Evolutionary conservation across 202 grass and related monocot species (phyloP), one percentile per base, ranked within the genome.

Genomic region (Dendrocalamus latiflorus): DNA sequence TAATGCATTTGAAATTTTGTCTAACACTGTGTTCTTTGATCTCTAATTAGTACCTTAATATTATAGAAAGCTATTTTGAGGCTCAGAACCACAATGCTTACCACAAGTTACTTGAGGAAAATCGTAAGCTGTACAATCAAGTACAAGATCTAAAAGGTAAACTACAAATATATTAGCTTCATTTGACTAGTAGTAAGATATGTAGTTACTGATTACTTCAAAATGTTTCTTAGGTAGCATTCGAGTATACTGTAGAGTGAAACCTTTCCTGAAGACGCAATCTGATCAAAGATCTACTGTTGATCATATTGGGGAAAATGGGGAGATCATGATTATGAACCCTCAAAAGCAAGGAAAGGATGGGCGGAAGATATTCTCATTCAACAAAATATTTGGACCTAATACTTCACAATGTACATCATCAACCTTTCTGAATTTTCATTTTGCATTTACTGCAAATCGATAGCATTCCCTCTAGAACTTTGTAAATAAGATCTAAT

Each of bases 131-230:
- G 59, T 89, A 97, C 79, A 97, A 97, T 81, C 90, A 97, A 77
- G 86, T 97, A 13, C 93, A 89, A 97, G 93, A 97, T 77, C 90
- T 97, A 57, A 96, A 89, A 95, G 93, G 93, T 95, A 68, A 88
- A 9, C 30, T 39, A n/a, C 16, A 17, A 30, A 81, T 77, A 12
- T 36, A 61, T 70, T 28, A 65, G 56, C 59, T 24, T 45, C 9
- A 45, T 68, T 75, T 80, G 44, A 24, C 42, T 79, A 49, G 15
- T 41, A 56, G 9, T 22, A 58, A 57, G 39, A 57, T 26, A 73
- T 61, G 37, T 56, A 54, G 0, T 59, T 74, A 56, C 48, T 90
- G 56, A 92, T 55, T 77, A 57, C 20, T 57, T 36, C 8, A 21
- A 56, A 76, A 59, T 42, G 26, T 53, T 50, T 68, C 28, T 28